Conservation (phyloP, 1,139 yeast genomes). For the Nakaseomyces kungkrabaensis region DNA sequence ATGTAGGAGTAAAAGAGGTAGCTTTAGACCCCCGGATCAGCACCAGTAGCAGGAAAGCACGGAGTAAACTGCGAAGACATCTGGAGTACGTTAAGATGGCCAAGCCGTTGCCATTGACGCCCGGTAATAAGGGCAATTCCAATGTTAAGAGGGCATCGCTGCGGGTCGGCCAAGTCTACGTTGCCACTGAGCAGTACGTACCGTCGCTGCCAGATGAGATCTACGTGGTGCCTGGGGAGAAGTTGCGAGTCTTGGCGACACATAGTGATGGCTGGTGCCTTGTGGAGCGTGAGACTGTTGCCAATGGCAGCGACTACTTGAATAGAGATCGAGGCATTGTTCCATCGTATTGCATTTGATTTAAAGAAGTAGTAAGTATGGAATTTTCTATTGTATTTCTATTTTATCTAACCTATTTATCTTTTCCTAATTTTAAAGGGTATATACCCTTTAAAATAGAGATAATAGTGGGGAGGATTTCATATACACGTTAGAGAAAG, state of each 20-base stretch:
- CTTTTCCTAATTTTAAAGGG: background rate
- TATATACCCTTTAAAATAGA: too few species aligned
- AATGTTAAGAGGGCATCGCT: background rate
- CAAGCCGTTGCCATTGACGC: constrained; percentile 21
- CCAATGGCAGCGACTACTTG: constrained; percentile 17
- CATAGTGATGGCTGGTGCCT: constrained; percentile 38
- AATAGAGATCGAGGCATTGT: constrained; percentile 33
- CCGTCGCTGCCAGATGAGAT: constrained; percentile 33
- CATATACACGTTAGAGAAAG: background rate
- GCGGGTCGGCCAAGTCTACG: constrained; percentile 12
- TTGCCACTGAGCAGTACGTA: constrained; percentile 21
- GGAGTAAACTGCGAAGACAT: constrained; percentile 10
- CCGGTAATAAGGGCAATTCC: constrained; percentile 5
- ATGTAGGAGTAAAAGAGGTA: too few species aligned
- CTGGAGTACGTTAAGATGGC: constrained; percentile 8
- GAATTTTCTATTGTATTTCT: too few species aligned
- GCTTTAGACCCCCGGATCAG: background rate
- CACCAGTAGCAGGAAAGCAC: constrained; percentile 6
- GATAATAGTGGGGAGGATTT: too few species aligned
- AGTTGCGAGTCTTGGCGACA: constrained; percentile 29
- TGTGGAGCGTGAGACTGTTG: constrained; percentile 25
- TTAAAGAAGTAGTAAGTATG: too few species aligned
- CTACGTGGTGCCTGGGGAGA: constrained; percentile 26
- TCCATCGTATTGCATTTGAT: constrained; percentile 29
- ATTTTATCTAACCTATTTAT: background rate